Evolutionary conservation across 495 filamentous ascomycete species (phyloP).

Genomic region (Neurospora sp.): DNA sequence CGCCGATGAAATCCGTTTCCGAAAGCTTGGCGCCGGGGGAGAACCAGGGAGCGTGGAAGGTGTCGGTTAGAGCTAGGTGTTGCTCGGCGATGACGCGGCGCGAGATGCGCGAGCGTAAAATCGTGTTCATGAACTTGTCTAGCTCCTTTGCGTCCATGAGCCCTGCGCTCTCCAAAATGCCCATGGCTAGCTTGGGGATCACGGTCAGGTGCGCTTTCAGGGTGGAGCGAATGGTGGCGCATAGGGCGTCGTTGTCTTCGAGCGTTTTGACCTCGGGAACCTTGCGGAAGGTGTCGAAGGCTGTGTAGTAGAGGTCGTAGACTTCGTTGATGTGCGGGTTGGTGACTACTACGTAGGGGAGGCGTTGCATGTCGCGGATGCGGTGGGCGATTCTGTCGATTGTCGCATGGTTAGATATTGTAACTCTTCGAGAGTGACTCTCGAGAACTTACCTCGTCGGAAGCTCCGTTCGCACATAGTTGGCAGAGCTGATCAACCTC

Average conservation of each 20-base stretch:
- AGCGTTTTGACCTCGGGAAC: conserved; percentile 73
- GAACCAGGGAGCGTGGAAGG: conserved; percentile 87
- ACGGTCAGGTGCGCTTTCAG: conserved; percentile 84
- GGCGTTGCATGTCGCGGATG: conserved; percentile 91
- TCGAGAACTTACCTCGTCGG: conserved; percentile 58
- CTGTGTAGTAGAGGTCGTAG: conserved; percentile 92
- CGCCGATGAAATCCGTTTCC: conserved; percentile 82
- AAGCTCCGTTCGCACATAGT: conserved; percentile 92
- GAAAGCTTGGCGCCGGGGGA: conserved; percentile 67
- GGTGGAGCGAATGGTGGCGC: conserved; percentile 65
- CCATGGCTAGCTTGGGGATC: conserved; percentile 89
- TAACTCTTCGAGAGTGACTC: too few species aligned
- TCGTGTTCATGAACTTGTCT: conserved; percentile 91
- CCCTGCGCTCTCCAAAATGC: conserved; percentile 76
- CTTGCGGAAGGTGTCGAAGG: conserved; percentile 81
- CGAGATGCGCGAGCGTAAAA: conserved; percentile 85
- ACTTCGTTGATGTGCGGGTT: conserved; percentile 89
- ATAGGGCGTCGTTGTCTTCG: conserved; percentile 86
- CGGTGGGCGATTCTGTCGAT: conserved; percentile 68
- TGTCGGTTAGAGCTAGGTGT: conserved; percentile 92
- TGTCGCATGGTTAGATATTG: neutral
- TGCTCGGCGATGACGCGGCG: conserved; percentile 96
- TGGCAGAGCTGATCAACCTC: conserved; percentile 84
- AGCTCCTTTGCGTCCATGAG: conserved; percentile 68
- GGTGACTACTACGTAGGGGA: conserved; percentile 94